These are phyloP conservation scores for Sedum album DNA, from an alignment of 164 flowering plant species.

Conservation along the genomic window DNA sequence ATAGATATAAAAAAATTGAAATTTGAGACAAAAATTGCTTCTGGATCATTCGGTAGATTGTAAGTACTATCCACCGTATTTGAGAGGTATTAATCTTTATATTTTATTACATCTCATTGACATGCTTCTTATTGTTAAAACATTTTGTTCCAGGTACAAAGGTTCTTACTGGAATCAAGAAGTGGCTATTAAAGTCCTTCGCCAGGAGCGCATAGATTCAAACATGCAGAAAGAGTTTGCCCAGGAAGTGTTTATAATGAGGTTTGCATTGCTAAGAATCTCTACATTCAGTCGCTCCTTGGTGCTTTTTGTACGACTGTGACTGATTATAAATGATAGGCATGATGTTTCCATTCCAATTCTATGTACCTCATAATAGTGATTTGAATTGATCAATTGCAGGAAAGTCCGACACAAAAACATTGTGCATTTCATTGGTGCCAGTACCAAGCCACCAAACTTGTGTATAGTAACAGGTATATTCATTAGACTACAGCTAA, in stretches of 20 bases:
- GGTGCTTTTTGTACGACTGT: background rate
- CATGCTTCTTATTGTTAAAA: background rate
- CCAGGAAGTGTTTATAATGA: conserved; percentile 91
- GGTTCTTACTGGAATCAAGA: conserved; percentile 86
- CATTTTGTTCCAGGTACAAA: conserved; percentile 46
- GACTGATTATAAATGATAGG: background rate
- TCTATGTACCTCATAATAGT: background rate
- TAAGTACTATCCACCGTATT: conserved; percentile 32
- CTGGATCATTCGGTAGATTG: conserved; percentile 55
- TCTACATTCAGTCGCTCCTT: background rate
- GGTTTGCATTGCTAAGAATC: conserved; percentile 32
- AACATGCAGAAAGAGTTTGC: conserved; percentile 79
- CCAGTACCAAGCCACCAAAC: conserved; percentile 49
- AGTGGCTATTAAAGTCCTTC: conserved; percentile 87
- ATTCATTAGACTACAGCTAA: background rate
- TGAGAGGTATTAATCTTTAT: background rate
- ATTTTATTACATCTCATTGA: background rate
- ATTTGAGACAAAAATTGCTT: conserved; percentile 38
- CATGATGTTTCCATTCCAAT: background rate
- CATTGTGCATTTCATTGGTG: conserved; percentile 97
- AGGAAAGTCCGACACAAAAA: conserved; percentile 98
- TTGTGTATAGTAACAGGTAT: conserved; percentile 90
- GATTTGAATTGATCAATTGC: conserved; percentile 18
- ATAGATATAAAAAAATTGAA: conserved; percentile 28
- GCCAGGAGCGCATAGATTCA: conserved; percentile 56